These are phyloP conservation scores for Amanita brunnescens DNA, from an alignment of 768 basidiomycete genomes.

Conservation along the genomic window DNA sequence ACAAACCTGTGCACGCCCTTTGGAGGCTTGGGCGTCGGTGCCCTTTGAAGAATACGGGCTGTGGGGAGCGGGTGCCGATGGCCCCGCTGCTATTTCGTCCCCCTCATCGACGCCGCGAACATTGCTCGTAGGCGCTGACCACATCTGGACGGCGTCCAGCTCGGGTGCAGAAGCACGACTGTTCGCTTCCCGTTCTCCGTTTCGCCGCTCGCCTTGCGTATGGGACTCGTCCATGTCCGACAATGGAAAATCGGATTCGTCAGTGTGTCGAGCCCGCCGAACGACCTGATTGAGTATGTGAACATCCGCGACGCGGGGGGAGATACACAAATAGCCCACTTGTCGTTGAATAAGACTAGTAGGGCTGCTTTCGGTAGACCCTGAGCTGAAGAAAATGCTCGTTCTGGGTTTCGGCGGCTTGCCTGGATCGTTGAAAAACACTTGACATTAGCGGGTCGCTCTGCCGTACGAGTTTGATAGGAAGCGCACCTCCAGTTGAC, in stretches of 20 bases:
- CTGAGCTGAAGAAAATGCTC: not conserved
- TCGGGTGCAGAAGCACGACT: not conserved
- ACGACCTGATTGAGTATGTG: not conserved
- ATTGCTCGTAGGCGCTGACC: slow-evolving; percentile 3
- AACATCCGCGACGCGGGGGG: not conserved
- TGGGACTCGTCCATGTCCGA: not conserved
- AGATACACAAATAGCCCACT: not conserved
- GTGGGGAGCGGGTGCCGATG: not conserved
- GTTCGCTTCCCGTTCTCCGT: not conserved
- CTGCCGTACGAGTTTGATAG: not conserved
- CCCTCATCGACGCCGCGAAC: slow-evolving; percentile 2
- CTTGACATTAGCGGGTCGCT: not conserved
- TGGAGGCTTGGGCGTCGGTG: not conserved
- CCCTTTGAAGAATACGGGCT: not conserved
- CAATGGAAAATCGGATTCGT: not conserved
- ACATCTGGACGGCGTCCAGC: not conserved
- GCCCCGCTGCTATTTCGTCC: not conserved
- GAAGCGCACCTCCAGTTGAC: not conserved
- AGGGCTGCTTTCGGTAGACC: not conserved
- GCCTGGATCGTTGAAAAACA: not conserved
- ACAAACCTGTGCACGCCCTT: not conserved
- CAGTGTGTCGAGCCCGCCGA: no score
- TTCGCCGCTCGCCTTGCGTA: not conserved
- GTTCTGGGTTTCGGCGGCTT: not conserved
- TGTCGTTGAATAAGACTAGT: not conserved